phyloP scores from a whole-genome alignment of 2,329 filamentous ascomycete genomes.

The Lachnellula hyalina region DNA sequence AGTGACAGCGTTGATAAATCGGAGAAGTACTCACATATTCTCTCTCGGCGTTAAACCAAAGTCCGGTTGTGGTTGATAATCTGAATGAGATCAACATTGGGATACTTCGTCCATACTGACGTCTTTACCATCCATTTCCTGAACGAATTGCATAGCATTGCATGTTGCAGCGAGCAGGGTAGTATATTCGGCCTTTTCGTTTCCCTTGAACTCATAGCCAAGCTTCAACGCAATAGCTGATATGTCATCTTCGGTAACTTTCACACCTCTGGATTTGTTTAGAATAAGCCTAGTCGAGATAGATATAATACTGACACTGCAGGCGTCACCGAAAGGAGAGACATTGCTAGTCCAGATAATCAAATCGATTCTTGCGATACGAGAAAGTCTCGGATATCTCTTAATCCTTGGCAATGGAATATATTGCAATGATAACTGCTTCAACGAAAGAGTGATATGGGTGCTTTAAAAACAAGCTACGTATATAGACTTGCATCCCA shows the following conservation, averaged over 20 bases:
- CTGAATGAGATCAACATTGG: not conserved
- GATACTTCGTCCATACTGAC: not conserved
- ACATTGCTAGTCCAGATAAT: constrained; percentile 9
- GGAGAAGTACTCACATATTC: constrained; percentile 11
- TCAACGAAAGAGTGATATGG: not conserved
- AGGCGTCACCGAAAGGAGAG: constrained; percentile 18
- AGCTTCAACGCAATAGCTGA: constrained; percentile 13
- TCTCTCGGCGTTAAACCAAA: constrained; percentile 10
- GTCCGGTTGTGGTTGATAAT: constrained; percentile 20
- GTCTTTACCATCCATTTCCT: constrained; percentile 17
- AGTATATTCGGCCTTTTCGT: constrained; percentile 17
- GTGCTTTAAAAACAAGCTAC: not conserved
- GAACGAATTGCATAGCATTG: constrained; percentile 20
- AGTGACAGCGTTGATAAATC: not conserved
- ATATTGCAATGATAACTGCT: not conserved
- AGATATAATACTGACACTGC: constrained; percentile 8
- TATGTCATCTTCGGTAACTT: constrained; percentile 16
- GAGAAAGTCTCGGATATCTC: not conserved
- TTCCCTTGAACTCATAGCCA: constrained; percentile 18
- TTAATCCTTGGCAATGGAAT: not conserved
- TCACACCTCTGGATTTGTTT: constrained; percentile 10
- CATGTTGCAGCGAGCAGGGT: constrained; percentile 19
- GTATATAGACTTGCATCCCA: not conserved
- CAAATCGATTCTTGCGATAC: not conserved
- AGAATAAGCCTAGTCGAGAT: not conserved